These are phyloP conservation scores for Fusarium multiceps DNA, from an alignment of 2,329 filamentous ascomycete species.

Conservation along the genomic window DNA sequence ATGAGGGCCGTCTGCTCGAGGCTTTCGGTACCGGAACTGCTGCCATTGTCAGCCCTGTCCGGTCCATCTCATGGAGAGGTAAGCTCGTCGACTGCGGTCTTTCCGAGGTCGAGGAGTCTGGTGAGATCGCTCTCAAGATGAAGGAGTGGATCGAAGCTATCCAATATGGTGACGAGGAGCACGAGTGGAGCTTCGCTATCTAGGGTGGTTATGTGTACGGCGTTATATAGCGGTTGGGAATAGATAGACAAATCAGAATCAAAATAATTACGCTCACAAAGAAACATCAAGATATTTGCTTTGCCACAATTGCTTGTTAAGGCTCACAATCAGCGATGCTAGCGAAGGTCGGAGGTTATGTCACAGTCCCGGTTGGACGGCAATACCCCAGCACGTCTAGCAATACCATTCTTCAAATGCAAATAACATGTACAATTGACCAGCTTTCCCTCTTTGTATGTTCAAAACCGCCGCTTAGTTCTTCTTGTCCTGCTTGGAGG, in stretches of 20 bases:
- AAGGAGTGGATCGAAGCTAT: conserved; percentile 97
- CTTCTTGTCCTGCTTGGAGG: conserved; percentile 69
- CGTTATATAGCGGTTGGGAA: conserved; percentile 32
- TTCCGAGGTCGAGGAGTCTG: conserved; percentile 83
- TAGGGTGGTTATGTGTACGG: conserved; percentile 26
- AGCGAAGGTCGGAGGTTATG: conserved; percentile 6
- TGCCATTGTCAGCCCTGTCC: conserved; percentile 90
- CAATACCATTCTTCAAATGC: conserved; percentile 41
- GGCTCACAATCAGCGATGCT: conserved; percentile 28
- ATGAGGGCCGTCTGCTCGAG: conserved; percentile 88
- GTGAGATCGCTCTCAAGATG: conserved; percentile 85
- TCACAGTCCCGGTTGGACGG: conserved; percentile 28
- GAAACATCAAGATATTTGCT: conserved; percentile 9
- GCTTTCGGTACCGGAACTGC: conserved; percentile 95
- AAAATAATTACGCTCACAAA: conserved; percentile 31
- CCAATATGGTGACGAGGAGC: conserved; percentile 93
- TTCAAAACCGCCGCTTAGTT: conserved; percentile 43
- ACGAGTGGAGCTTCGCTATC: conserved; percentile 82
- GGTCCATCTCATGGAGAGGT: conserved; percentile 90
- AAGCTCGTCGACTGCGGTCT: conserved; percentile 85
- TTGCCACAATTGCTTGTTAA: conserved; percentile 31
- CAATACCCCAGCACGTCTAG: conserved; percentile 44
- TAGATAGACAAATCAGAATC: conserved; percentile 30
- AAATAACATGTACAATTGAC: conserved; percentile 40
- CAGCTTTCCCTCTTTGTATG: conserved; percentile 25